Evolutionary conservation across 495 filamentous ascomycete genomes (phyloP).

Genomic region (Talaromyces borbonicus): DNA sequence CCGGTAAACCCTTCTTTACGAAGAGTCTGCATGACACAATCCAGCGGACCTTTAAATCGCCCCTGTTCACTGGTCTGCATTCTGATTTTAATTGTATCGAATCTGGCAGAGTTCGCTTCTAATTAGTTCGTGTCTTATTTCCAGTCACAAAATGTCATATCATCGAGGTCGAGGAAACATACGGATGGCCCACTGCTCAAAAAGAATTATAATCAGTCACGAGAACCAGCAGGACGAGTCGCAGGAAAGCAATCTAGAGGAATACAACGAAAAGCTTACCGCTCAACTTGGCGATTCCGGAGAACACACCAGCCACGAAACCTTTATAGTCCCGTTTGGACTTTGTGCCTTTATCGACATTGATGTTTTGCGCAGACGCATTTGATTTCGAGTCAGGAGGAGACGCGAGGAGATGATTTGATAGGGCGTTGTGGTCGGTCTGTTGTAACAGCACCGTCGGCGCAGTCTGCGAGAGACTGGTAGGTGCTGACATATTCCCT

Average conservation of each 20-base stretch:
- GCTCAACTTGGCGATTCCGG: conserved; percentile 80
- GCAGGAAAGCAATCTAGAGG: too few relatives aligned
- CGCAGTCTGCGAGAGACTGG: neutral
- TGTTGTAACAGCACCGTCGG: conserved; percentile 17
- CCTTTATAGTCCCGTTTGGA: conserved; percentile 62
- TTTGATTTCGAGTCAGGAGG: neutral
- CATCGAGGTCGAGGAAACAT: conserved; percentile 14
- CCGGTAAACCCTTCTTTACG: conserved; percentile 69
- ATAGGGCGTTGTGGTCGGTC: conserved; percentile 21
- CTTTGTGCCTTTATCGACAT: neutral
- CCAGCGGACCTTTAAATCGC: conserved; percentile 77
- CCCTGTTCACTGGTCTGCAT: conserved; percentile 72
- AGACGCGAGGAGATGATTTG: too few relatives aligned
- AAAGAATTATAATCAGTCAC: neutral
- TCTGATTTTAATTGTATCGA: conserved; percentile 95
- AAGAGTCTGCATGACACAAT: conserved; percentile 73
- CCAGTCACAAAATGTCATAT: conserved; percentile 24
- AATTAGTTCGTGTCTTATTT: conserved; percentile 23
- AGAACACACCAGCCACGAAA: conserved; percentile 90
- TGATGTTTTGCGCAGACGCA: neutral
- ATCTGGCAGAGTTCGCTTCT: conserved; percentile 34
- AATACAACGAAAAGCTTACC: conserved; percentile 50
- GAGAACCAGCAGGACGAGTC: too few relatives aligned
- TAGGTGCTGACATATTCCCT: too few relatives aligned
- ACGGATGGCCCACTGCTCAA: conserved; percentile 56